Base-by-base conservation (phyloP, 306 rosid genomes). In the Prosopis cineraria region DNA sequence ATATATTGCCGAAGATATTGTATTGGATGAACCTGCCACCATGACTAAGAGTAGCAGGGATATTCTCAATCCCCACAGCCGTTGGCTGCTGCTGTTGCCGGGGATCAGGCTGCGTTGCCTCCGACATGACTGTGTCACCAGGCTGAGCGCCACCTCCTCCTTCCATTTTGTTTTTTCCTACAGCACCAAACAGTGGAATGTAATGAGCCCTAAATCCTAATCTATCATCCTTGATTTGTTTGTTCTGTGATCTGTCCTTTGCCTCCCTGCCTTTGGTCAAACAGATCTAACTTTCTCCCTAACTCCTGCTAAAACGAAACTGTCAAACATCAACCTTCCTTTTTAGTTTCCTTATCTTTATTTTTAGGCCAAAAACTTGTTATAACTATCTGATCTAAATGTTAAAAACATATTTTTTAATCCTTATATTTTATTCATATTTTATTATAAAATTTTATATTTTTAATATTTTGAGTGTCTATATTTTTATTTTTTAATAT, bases 1-100 rank as follows among this genome's bases (percentile, higher is more conserved):
- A 94, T 87, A 92, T 86, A 89, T 92, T 94, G 31, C 98, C 98
- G 47, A 90, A 94, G 64, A 92, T 97, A 81, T 94, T 94, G 85
- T 94, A 94, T 80, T 94, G 97, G 34, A 89, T 97, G 55, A 92
- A 94, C 70, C 91, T 66, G 70, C 98, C 97, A 22, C 96, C 97
- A 86, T 94, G 97, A 1, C 95, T 94, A 37, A 88, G 87, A 55
- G 39, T 70, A 3, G 56, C 59, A 16, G 58, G 59, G 59, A 47
- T 47, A 45, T 70, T 70, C 59, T 44, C 59, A 53, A 47, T 70
- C 59, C 74, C 93, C 72, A 62, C 48, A 13, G 64, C 71, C 58
- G 48, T 68, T 30, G 55, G 53, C 33, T 74, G 92, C 29, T 53
- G 85, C 73, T 73, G 72, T 13, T 67, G 87, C n/a, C 75, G 89